phyloP scores from a whole-genome alignment of 495 filamentous ascomycete species.

The Penicillium silybi region DNA sequence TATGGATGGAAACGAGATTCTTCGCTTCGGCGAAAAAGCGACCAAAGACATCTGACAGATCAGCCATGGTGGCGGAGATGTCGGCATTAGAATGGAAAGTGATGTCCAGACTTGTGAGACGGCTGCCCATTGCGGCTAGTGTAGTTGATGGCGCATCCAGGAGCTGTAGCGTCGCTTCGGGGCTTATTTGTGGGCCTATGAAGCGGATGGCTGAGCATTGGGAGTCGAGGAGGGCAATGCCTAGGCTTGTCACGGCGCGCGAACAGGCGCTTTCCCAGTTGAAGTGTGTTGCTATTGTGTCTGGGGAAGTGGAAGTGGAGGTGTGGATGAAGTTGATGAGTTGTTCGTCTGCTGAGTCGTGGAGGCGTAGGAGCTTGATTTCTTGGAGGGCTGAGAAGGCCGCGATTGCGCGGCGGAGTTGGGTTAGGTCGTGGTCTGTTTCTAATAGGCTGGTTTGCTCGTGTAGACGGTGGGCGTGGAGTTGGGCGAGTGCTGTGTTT shows the following conservation, averaged over 20 bases:
- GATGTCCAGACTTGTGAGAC: constrained; percentile 55
- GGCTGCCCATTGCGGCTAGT: constrained; percentile 49
- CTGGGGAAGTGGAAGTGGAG: constrained; percentile 13
- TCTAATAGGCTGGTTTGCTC: constrained; percentile 31
- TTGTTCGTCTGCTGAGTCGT: constrained; percentile 54
- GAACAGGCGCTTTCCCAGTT: constrained; percentile 62
- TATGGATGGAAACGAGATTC: constrained; percentile 60
- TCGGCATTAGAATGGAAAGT: constrained; percentile 56
- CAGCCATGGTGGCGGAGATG: constrained; percentile 50
- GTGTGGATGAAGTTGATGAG: constrained; percentile 42
- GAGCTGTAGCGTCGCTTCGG: constrained; percentile 51
- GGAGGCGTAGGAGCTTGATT: constrained; percentile 61
- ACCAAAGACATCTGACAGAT: constrained; percentile 52
- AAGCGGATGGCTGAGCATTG: constrained; percentile 55
- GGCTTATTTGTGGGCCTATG: constrained; percentile 61
- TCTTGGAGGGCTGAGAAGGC: constrained; percentile 60
- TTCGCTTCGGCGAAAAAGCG: constrained; percentile 55
- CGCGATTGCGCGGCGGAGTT: constrained; percentile 52
- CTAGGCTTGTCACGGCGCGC: constrained; percentile 56
- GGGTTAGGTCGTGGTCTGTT: constrained; percentile 24
- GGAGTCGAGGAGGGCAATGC: constrained; percentile 52
- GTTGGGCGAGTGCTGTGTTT: constrained; percentile 20
- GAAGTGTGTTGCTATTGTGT: constrained; percentile 29
- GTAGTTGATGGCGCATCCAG: constrained; percentile 42
- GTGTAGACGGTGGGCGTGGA: constrained; percentile 29